phyloP scores from a whole-genome alignment of 441 rosid genomes.

The Flueggea neowawraea region DNA sequence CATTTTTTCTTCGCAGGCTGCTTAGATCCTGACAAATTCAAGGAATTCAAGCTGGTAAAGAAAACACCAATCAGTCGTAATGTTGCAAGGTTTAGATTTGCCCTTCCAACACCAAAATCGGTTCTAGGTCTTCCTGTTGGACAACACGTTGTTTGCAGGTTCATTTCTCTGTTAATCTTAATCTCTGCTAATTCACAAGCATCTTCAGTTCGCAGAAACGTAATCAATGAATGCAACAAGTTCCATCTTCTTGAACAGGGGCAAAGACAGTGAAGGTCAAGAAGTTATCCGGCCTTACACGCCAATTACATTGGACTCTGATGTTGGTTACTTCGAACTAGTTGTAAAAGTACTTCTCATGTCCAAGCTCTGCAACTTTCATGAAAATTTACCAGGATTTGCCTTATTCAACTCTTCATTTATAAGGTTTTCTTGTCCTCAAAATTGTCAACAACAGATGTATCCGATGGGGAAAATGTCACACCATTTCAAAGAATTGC shows the following conservation, averaged over 20 bases:
- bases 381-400: too few species aligned
- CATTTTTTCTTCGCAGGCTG: slow-evolving; percentile 9
- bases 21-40: slow-evolving; percentile 26
- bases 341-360: slow-evolving; percentile 57
- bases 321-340: slow-evolving; percentile 68
- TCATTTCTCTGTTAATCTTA: not conserved
- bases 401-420: too few species aligned
- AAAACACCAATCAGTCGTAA: slow-evolving; percentile 21
- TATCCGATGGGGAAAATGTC: slow-evolving; percentile 95
- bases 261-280: slow-evolving; percentile 64
- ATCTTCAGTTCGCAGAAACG: too few species aligned
- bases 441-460: slow-evolving; percentile 38
- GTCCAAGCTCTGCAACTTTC: too few species aligned
- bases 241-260: slow-evolving; percentile 29
- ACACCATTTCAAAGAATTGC: slow-evolving; percentile 80
- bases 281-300: slow-evolving; percentile 81
- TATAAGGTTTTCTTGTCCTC: too few species aligned
- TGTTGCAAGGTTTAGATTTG: slow-evolving; percentile 25
- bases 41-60: slow-evolving; percentile 26
- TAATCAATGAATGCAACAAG: too few species aligned
- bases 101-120: slow-evolving; percentile 21
- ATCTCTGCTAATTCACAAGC: too few species aligned
- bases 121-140: slow-evolving; percentile 27
- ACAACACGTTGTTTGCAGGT: slow-evolving; percentile 25
- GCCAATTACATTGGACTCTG: slow-evolving; percentile 83